Evolutionary conservation across 1,139 yeast genomes (phyloP).

Genomic region (Zygosaccharomyces sapae): DNA sequence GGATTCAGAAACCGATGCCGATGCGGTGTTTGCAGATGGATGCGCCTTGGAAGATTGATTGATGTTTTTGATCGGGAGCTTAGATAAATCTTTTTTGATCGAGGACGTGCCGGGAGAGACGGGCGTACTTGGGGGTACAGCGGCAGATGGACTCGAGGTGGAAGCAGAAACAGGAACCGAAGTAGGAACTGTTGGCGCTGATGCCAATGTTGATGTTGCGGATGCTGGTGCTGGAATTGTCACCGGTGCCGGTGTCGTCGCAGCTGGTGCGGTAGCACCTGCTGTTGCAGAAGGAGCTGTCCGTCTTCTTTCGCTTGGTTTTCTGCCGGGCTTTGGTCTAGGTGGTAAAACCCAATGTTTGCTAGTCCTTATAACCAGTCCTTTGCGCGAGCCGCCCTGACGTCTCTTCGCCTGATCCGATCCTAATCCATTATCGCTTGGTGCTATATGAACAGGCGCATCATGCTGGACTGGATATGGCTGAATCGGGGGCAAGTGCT

Average conservation of each 20-base stretch:
- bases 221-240: background rate
- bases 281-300: background rate
- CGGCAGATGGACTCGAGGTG: background rate
- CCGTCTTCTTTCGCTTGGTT: constrained; percentile 21
- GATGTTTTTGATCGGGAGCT: constrained; percentile 8
- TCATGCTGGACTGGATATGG: constrained; percentile 6
- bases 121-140: background rate
- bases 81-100: constrained; percentile 6
- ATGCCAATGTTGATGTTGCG: background rate
- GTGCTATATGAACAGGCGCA: constrained; percentile 4
- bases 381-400: constrained; percentile 5
- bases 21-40: constrained; percentile 1
- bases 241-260: background rate
- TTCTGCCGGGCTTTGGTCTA: constrained; percentile 51
- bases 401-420: constrained; percentile 3
- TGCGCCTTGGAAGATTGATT: background rate
- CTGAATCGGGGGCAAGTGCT: constrained; percentile 11
- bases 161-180: background rate
- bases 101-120: constrained; percentile 1
- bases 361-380: constrained; percentile 29
- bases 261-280: background rate
- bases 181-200: background rate
- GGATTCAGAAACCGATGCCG: background rate
- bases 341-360: constrained; percentile 40
- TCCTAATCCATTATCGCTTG: constrained; percentile 4